These are phyloP conservation scores for Penicillium paxilli DNA, from an alignment of 495 filamentous ascomycete genomes.

Conservation along the genomic window DNA sequence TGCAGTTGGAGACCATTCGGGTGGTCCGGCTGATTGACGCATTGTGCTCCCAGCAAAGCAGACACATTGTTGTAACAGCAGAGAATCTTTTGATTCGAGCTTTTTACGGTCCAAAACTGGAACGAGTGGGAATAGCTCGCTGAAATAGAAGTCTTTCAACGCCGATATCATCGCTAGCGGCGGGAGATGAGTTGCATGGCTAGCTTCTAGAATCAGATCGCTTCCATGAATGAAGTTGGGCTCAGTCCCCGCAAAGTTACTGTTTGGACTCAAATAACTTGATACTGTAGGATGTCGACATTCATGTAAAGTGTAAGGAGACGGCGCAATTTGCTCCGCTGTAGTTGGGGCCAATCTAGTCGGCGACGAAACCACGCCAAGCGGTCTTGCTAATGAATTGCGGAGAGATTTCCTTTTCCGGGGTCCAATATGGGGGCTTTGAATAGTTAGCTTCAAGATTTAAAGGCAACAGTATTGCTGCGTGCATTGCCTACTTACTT, in stretches of 20 bases:
- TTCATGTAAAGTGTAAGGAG: neutral
- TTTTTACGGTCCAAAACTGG: slow-evolving; percentile 14
- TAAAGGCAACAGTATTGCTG: too few relatives aligned
- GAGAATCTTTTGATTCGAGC: neutral
- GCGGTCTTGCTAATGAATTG: neutral
- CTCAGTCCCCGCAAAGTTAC: neutral
- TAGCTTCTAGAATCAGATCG: slow-evolving; percentile 4
- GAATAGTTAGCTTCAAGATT: neutral
- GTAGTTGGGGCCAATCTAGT: neutral
- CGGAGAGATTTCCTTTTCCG: slow-evolving; percentile 6
- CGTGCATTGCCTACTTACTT: slow-evolving; percentile 2
- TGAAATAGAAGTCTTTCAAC: slow-evolving; percentile 15
- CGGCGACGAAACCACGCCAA: neutral
- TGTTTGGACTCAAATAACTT: neutral
- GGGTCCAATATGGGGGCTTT: slow-evolving; percentile 8
- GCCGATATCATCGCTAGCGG: neutral
- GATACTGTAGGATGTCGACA: too few relatives aligned
- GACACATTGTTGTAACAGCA: slow-evolving; percentile 14
- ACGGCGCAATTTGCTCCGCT: neutral
- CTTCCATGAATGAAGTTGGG: slow-evolving; percentile 5
- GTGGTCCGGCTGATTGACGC: slow-evolving; percentile 6
- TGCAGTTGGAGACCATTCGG: slow-evolving; percentile 7
- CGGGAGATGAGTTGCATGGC: slow-evolving; percentile 4
- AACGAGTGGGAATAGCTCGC: slow-evolving; percentile 4
- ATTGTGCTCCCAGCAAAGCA: slow-evolving; percentile 19